Base-by-base conservation (phyloP, 805 yeast genomes). In the Sugiyamaella mastotermitis region DNA sequence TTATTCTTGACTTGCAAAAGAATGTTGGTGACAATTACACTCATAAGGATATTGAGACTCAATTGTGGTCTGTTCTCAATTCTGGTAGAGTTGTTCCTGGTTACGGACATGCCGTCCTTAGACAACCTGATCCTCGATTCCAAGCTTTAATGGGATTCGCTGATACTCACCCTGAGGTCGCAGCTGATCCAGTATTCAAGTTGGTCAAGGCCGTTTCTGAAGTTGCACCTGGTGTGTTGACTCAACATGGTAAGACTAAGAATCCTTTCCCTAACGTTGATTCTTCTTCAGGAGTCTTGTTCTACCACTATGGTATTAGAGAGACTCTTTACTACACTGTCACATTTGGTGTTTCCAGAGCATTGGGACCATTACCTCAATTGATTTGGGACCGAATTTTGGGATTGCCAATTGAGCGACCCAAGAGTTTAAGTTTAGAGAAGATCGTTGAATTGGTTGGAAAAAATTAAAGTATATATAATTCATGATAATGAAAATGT, bases 51-150 rank as follows among this genome's bases (percentile, higher is more conserved):
- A 78, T 83, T 55, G 85, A 77, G 65, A 76, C 76, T 61, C 80
- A 79, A 69, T 65, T 83, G 49, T 80, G 90, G 88, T 79, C 77
- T 38, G 79, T 85, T 37, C 69, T 83, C 53, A 82, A 82, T 61
- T 65, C 83, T 42, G 88, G 90, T 57, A 79, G 92, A 62, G 92
- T 83, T 55, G 80, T 83, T 50, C 92, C 92, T 60, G 92, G 92
- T 60, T 83, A 83, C 62, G 92, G 92, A 55, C 92, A 83, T 62
- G 92, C 90, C 41, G 92, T 83, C 38, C 72, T 83, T 58, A 80
- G 92, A 71, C 79, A 82, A 76, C 80, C 94, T 18, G 94, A 83
- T 65, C 94, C 94, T 60, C 78, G 94, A 64, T 83, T 80, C 74
- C 76, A 73, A 31, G 92, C 92, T 54, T 88, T 78, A 69, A 68